A percentile compares a stretch with the other conserved stretches of the same genome.
Evolutionary conservation across 139 green algal genomes (phyloP).

Genomic region (Picochlorum sp.): DNA sequence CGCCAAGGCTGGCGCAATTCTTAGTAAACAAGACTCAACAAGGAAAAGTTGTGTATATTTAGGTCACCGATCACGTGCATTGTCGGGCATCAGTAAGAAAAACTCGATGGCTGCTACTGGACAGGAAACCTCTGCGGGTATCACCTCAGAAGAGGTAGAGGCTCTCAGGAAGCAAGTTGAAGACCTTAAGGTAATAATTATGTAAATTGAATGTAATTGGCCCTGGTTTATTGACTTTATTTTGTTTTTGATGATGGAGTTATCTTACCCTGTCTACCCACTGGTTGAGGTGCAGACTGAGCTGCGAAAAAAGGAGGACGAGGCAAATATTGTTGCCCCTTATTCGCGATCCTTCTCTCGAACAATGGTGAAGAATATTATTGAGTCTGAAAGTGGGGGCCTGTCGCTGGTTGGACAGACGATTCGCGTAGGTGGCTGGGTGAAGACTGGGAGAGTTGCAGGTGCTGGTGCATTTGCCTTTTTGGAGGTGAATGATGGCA

Average conservation of each 20-base stretch:
- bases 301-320: constrained; percentile 25
- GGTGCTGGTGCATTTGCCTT: constrained; percentile 90
- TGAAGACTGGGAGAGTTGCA: constrained; percentile 90
- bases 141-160: constrained; percentile 23
- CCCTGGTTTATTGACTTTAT: neutral
- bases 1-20: too few relatives aligned
- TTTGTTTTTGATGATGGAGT: too few relatives aligned
- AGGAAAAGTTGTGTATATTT: too few relatives aligned
- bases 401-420: constrained; percentile 56
- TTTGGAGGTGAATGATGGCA: constrained; percentile 97
- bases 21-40: too few relatives aligned
- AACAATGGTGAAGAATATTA: constrained; percentile 47
- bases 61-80: too few relatives aligned
- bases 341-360: constrained; percentile 40
- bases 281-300: constrained; percentile 10
- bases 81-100: too few relatives aligned
- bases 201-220: neutral
- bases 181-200: constrained; percentile 27
- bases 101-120: too few relatives aligned
- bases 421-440: constrained; percentile 88
- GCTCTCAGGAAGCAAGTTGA: constrained; percentile 32
- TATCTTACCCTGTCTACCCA: neutral
- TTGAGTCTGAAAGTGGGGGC: constrained; percentile 46
- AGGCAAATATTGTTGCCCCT: constrained; percentile 22
- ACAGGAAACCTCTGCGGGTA: neutral